Evolutionary conservation across 1,139 yeast species (phyloP), one percentile per base, ranked within the genome.

Genomic region (Tardiomyces depauwii): DNA sequence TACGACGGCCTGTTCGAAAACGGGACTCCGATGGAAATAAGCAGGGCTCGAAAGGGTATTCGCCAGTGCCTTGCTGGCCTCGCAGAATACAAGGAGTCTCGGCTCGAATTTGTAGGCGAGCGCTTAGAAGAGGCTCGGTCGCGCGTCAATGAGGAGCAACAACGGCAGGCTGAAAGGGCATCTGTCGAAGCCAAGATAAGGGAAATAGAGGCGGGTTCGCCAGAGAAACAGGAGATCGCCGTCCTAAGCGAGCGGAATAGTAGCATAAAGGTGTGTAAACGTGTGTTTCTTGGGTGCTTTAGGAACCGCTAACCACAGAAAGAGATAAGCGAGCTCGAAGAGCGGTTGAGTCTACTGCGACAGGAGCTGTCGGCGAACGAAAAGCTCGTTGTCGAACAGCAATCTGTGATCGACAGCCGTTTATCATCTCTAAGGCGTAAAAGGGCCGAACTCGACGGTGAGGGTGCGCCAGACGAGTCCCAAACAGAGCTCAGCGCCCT

Each of bases 1-100:
- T 54, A 56, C 48, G 58, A 55, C 44, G 58, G 56, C 21, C 51
- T 57, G 36, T 30, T 10, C 44, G 49, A 30, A 46, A 41, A 9
- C 49, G 49, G 10, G 47, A 46, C 30, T 48, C 57, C n/a, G 41
- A 12, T 10, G 10, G 36, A 45, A 44, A 45, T 57, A 39, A 45
- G 44, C n/a, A 42, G 45, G 13, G 49, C 57, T 2, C 48, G 61
- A 2, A 43, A 44, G 21, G 59, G 55, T 14, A 54, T 57, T 27
- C 47, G 47, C 12, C 39, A 49, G 42, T 46, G 53, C 16, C 51
- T 56, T 52, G 41, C 45, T 9, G 49, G 47, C 39, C 47, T 54
- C 36, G 50, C 44, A 40, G 47, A 45, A 28, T 52, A 53, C 41
- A 46, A 51, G 10, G 47, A 23, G 16, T 11, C 43, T 2, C 36